Evolutionary conservation across 768 basidiomycete genomes (phyloP), one percentile per base, ranked within the genome.

Genomic region (Pisolithus orientalis): DNA sequence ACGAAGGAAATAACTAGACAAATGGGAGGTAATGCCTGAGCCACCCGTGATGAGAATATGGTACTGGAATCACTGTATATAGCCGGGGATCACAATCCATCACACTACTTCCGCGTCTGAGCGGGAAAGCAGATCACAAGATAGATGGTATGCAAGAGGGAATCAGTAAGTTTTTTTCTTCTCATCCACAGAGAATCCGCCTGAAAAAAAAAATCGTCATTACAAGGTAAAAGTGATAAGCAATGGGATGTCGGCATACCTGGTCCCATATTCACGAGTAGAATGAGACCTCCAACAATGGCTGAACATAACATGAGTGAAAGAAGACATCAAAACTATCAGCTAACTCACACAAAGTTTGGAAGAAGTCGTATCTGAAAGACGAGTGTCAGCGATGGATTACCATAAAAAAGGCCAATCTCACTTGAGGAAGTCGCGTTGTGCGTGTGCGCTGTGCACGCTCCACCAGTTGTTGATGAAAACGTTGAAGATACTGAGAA

Each of bases 391-490:
- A 72, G 63, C 52, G 47, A 52, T 44, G 42, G 42, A 54, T 32
- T 27, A 8, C 28, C 24, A 44, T 39, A 53, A 25, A 8, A 13
- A 42, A 29, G 28, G 24, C 3, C n/a, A 29, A 25, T 75, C 87
- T 59, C 64, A 94, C 89, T 97, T 97, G 64, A 98, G 82, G 84
- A 98, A 99, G 67, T 99, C 96, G 25, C 94, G 81, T 63, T 94
- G 91, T 57, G 95, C 95, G 69, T 98, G 96, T 42, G 85, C 82
- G 43, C 85, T 80, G 68, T 93, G 86, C 24, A 98, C 85, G 59
- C 80, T 85, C 95, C 95, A 99, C 89, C 90, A 99, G 72, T 97
- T 96, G 78, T 99, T 99, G 70, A 89, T 90, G 62, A 95, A 90
- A 32, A 95, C 93, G 67, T 99, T 99, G 85, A 98, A 97, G 61